Base-by-base conservation (phyloP, 2,329 filamentous ascomycete genomes). In the Sporothrix sp. region DNA sequence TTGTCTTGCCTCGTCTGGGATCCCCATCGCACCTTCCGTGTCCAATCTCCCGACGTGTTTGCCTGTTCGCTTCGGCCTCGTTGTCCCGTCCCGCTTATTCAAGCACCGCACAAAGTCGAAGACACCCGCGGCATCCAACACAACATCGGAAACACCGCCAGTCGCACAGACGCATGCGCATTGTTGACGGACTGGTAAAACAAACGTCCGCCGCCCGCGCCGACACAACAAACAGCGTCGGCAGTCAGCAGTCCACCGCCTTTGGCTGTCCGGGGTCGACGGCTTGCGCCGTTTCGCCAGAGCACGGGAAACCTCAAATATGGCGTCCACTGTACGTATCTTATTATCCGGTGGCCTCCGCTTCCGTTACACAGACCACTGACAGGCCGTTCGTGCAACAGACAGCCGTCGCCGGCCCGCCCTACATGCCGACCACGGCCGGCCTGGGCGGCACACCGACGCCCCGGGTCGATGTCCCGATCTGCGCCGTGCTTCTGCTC, bases 401-500 rank as follows among this genome's bases (percentile, higher is more conserved):
- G 11, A n/a, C 14, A n/a, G 11, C 16, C 20, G 30, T 37, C 38
- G 20, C 52, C 14, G 63, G 63, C 3, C 65, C 65, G 7, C 71
- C 71, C 3, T 74, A 72, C 50, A 58, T 63, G 4, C 69, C 72
- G 2, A 60, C 56, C 11, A 65, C 59, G 11, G 79, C 81, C 37
- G 59, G 62, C 14, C 64, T 81, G 16, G 82, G 83, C 52, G 78
- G 81, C 21, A 57, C 67, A 7, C 84, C 86, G 2, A 75, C 70
- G 1, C 60, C 71, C 4, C 55, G 61, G 3, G 66, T 84, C 55
- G 85, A 90, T 62, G 71, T 81, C 7, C 81, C 84, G 33, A 72
- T 87, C 61, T 77, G 71, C 54, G 71, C 74, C 48, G 74, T 86
- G 51, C 76, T 89, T 55, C 63, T 88, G 13, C 62, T 66, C 36